Evolutionary conservation across 2,329 filamentous ascomycete species (phyloP), one percentile per base, ranked within the genome.

Genomic region (Macroventuria anomochaeta): DNA sequence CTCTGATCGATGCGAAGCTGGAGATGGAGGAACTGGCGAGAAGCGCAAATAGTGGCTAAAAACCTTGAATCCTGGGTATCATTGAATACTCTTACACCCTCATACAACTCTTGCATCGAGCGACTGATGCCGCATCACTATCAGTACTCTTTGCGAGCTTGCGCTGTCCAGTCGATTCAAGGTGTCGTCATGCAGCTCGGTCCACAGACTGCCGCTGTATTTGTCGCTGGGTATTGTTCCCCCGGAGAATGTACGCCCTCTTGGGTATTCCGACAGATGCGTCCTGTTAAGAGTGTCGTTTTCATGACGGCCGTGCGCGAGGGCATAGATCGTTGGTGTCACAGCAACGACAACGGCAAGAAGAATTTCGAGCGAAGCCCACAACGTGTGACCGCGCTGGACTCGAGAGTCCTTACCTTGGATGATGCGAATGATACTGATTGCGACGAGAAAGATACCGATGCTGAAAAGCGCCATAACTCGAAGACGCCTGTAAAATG

Each of bases 381-480:
- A 63, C 21, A 62, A 13, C 0, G 61, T 63, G 20, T 63, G 61
- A 0, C 50, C 54, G 21, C 54, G 48, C 28, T 63, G 58, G 13
- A 40, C 46, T 21, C 44, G 46, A 4, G 61, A 62, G 25, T 44
- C 15, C 2, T 42, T 52, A 25, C 61, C 61, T 20, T 53, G 43
- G 4, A 57, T 6, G 7, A 63, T 63, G 5, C 61, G 61, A 17
- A 60, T 42, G 34, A 60, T 54, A 32, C 56, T 59, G 32, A 63
- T 53, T 15, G 51, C 50, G 36, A 63, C 52, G 25, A 63, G 61
- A 20, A 63, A 51, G 4, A 60, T 32, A 8, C 61, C 61, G 21
- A 63, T 56, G 33, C 59, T 58, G 46, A 63, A 63, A 23, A 63
- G 59, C 11, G 50, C 52, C 5, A 63, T 46, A 15, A 63, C 52